These are phyloP conservation scores for Alopecurus myosuroides DNA, from an alignment of 176 grass and related monocot species.

Conservation along the genomic window DNA sequence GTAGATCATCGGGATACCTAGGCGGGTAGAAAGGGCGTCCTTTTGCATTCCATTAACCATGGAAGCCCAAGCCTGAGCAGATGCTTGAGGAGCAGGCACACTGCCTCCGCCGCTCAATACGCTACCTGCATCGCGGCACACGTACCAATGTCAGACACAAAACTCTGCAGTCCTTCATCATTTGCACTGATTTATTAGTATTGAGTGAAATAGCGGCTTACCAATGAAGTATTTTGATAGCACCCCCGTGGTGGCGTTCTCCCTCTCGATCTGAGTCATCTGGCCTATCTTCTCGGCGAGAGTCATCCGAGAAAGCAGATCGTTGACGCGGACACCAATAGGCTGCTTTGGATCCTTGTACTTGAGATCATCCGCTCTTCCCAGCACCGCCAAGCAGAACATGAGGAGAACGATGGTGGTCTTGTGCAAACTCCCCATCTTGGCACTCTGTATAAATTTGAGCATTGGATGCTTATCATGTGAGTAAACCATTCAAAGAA, in stretches of 20 bases:
- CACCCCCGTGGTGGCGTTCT: slow-evolving; percentile 46
- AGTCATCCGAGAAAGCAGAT: too few species aligned
- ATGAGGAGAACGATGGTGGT: slow-evolving; percentile 31
- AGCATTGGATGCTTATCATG: neutral
- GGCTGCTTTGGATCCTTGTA: slow-evolving; percentile 72
- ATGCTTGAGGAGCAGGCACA: slow-evolving; percentile 53
- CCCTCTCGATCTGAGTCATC: too few species aligned
- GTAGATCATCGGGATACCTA: slow-evolving; percentile 69
- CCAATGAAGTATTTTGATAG: slow-evolving; percentile 66
- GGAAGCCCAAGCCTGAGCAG: slow-evolving; percentile 41
- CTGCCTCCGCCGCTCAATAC: slow-evolving; percentile 71
- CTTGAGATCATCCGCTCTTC: slow-evolving; percentile 29
- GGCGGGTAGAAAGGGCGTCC: slow-evolving; percentile 54
- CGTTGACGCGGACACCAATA: slow-evolving; percentile 27
- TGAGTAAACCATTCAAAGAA: neutral
- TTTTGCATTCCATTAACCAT: slow-evolving; percentile 60
- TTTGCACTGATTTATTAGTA: neutral
- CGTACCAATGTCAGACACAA: neutral
- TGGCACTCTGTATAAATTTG: neutral
- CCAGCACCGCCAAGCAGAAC: neutral
- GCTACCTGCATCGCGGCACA: slow-evolving; percentile 43
- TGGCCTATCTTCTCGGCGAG: too few species aligned
- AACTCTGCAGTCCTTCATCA: neutral
- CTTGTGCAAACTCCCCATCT: slow-evolving; percentile 42
- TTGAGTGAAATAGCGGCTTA: neutral